Evolutionary conservation across 2,329 filamentous ascomycete genomes (phyloP).

Genomic region (Immersiporthe knoxdaviesiana): DNA sequence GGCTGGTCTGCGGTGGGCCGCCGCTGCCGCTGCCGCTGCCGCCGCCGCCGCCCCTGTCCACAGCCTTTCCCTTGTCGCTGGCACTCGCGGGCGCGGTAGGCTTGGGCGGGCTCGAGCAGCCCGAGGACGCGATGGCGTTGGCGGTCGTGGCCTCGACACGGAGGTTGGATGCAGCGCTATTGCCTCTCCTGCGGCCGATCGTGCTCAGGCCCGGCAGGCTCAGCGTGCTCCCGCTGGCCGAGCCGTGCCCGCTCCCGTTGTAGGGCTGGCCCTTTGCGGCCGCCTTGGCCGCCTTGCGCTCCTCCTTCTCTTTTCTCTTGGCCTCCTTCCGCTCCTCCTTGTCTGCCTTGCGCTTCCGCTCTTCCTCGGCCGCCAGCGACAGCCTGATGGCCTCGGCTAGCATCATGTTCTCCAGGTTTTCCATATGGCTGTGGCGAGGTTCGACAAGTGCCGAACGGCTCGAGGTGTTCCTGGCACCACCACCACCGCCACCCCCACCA

Average conservation of each 20-base stretch:
- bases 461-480: conserved; percentile 38
- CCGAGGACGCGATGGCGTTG: conserved; percentile 44
- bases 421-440: conserved; percentile 59
- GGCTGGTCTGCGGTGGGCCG: conserved; percentile 31
- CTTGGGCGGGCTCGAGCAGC: conserved; percentile 37
- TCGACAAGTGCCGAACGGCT: conserved; percentile 33
- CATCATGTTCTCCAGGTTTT: conserved; percentile 97
- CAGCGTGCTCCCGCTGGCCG: conserved; percentile 66
- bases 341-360: conserved; percentile 82
- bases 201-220: conserved; percentile 62
- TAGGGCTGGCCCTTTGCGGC: conserved; percentile 45
- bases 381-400: conserved; percentile 94
- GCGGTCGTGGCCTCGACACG: conserved; percentile 59
- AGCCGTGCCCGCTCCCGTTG: conserved; percentile 47
- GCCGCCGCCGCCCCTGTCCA: conserved; percentile 59
- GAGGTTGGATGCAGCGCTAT: conserved; percentile 63
- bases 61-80: conserved; percentile 66
- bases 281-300: conserved; percentile 77
- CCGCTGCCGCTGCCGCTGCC: conserved; percentile 58
- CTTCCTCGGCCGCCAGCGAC: conserved; percentile 90
- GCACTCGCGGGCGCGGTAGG: conserved; percentile 33
- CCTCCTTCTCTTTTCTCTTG: conserved; percentile 83
- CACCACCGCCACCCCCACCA: too few species aligned
- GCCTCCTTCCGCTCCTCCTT: conserved; percentile 80
- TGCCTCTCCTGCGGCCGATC: conserved; percentile 60